phyloP scores from a whole-genome alignment of 2,329 filamentous ascomycete species.

The Plectosphaerella plurivora region DNA sequence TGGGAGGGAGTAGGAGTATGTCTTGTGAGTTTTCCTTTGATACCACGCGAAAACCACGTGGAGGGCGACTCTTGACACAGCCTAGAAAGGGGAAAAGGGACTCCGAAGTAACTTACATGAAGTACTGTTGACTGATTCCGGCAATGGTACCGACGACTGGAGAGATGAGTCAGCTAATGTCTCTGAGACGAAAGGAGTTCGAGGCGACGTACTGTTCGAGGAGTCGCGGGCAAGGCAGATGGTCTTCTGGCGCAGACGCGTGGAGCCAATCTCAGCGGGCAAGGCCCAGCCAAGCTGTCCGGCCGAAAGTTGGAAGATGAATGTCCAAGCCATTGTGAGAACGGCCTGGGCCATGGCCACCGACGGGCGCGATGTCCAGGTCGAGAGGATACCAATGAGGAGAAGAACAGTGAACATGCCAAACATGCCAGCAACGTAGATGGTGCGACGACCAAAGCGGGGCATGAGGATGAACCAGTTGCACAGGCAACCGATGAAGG shows the following conservation, averaged over 20 bases:
- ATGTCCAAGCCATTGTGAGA: conserved; percentile 24
- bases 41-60: too few relatives aligned
- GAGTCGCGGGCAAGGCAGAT: conserved; percentile 24
- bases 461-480: conserved; percentile 39
- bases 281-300: conserved; percentile 25
- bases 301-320: conserved; percentile 28
- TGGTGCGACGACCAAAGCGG: conserved; percentile 33
- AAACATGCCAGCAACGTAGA: conserved; percentile 36
- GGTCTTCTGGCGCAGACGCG: conserved; percentile 22
- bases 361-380: conserved; percentile 14
- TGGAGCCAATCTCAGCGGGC: conserved; percentile 22
- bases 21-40: too few relatives aligned
- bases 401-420: conserved; percentile 31
- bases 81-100: too few relatives aligned
- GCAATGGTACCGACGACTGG: conserved; percentile 13
- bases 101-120: too few relatives aligned
- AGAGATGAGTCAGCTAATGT: too few relatives aligned
- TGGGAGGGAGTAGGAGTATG: too few relatives aligned
- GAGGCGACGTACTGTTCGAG: neutral
- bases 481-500: conserved; percentile 34
- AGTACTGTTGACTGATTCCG: conserved; percentile 23
- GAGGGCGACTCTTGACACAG: too few relatives aligned
- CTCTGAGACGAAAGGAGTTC: too few relatives aligned
- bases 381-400: conserved; percentile 33
- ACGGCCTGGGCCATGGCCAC: conserved; percentile 22